Base-by-base conservation (phyloP, 495 filamentous ascomycete genomes). In the Chaetomium fimeti region DNA sequence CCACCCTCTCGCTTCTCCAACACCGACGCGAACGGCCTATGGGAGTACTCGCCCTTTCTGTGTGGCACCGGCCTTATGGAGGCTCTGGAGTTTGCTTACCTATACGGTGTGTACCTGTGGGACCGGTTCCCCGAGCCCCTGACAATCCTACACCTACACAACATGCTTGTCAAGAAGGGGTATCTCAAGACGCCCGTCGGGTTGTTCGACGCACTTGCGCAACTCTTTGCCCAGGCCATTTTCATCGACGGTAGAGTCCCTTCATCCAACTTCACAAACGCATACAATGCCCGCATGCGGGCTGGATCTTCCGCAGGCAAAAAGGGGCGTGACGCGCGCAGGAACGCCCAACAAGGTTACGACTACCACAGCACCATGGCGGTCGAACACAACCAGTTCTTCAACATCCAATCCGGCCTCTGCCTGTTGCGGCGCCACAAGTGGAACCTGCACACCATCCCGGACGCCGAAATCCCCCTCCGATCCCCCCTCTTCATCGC, bases 41-140 rank as follows among this genome's bases (percentile, higher is more conserved):
- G 78, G 80, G 76, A 78, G 40, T 83, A 81, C 58, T 83, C 78
- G 20, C 82, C 80, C 3, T 82, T 78, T 65, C 73, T 83, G 18
- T 83, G 80, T 53, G 79, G 79, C 9, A 75, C 73, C 5, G 79
- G 80, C 3, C 72, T 83, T 7, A 64, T 64, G 18, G 79, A 82
- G 66, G 76, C 56, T 7, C 73, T 83, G 2, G 69, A 76, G 25
- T 51, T 74, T 38, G 68, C 69, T 1, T 80, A 78, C 59, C 38
- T 67, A 4, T 61, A 66, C 32, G 66, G 69, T n/a, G 68, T 79
- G 56, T 11, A 68, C 18, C 8, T 80, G 22, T 77, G 72, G 67
- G 76, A 77, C 18, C 61, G 64, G 47, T 66, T 75, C 7, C 71
- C 72, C 16, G 76, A 57, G 16, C 57, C 42, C 15, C n/a, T 32